phyloP scores from a whole-genome alignment of 2,329 filamentous ascomycete genomes.

The Epichloe scottii region DNA sequence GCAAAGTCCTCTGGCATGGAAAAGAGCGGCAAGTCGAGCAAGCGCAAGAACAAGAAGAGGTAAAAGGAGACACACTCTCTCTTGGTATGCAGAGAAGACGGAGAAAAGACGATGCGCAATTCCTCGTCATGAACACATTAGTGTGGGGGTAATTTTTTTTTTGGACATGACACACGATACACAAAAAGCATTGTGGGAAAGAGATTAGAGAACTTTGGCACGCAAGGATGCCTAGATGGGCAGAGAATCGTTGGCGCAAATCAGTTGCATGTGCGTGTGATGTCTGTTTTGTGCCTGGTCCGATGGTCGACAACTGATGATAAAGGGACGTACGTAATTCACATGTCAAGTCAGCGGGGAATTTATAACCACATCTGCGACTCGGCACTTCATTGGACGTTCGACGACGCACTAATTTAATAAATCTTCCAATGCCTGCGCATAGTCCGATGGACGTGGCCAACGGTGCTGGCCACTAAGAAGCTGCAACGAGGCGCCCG shows the following conservation, averaged over 20 bases:
- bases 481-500: neutral
- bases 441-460: neutral
- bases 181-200: neutral
- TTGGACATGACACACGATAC: conserved; percentile 1
- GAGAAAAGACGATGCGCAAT: neutral
- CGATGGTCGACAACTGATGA: no score
- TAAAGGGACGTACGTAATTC: conserved; percentile 2
- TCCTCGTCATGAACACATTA: neutral
- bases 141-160: neutral
- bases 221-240: neutral
- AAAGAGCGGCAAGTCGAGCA: conserved; percentile 17
- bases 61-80: neutral
- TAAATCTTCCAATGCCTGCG: no score
- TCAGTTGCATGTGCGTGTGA: neutral
- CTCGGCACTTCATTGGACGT: no score
- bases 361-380: no score
- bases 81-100: neutral
- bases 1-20: conserved; percentile 38
- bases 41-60: conserved; percentile 8
- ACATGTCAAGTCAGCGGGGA: neutral
- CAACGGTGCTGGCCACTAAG: neutral
- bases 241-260: neutral
- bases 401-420: no score
- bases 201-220: neutral
- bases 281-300: neutral